Evolutionary conservation across 805 yeast genomes (phyloP).

Genomic region (Pichia thaimueangensis): DNA sequence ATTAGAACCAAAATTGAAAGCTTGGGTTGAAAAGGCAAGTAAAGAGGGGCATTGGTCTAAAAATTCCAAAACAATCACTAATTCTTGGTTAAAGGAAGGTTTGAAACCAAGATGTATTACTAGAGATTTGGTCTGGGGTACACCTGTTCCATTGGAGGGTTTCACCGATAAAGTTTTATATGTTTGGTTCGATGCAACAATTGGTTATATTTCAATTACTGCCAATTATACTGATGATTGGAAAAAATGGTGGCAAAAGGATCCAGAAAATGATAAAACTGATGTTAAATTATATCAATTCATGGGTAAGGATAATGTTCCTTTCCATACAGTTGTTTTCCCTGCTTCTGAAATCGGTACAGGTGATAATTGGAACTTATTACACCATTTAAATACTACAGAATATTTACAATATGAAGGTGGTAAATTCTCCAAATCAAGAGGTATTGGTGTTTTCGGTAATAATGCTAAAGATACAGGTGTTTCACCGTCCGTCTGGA

Average conservation of each 20-base stretch:
- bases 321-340: constrained; percentile 98
- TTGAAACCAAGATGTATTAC: constrained; percentile 92
- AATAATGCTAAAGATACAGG: constrained; percentile 95
- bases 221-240: constrained; percentile 82
- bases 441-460: constrained; percentile 97
- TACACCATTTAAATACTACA: constrained; percentile 87
- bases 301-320: constrained; percentile 99
- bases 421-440: constrained; percentile 96
- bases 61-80: constrained; percentile 82
- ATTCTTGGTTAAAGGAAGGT: constrained; percentile 92
- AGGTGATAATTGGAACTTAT: constrained; percentile 78
- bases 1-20: constrained; percentile 65
- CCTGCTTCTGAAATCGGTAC: constrained; percentile 93
- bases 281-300: constrained; percentile 86
- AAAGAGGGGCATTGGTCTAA: constrained; percentile 84
- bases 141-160: constrained; percentile 89
- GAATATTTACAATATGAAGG: constrained; percentile 97
- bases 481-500: constrained; percentile 89
- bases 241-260: constrained; percentile 77
- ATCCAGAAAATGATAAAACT: constrained; percentile 59
- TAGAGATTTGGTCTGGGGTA: constrained; percentile 97
- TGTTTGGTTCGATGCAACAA: constrained; percentile 99
- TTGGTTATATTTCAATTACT: constrained; percentile 94
- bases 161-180: constrained; percentile 86
- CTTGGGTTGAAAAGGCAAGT: constrained; percentile 67